Evolutionary conservation across 495 filamentous ascomycete species (phyloP), one percentile per base, ranked within the genome.

Genomic region (Podospora bellae-mahoneyi): DNA sequence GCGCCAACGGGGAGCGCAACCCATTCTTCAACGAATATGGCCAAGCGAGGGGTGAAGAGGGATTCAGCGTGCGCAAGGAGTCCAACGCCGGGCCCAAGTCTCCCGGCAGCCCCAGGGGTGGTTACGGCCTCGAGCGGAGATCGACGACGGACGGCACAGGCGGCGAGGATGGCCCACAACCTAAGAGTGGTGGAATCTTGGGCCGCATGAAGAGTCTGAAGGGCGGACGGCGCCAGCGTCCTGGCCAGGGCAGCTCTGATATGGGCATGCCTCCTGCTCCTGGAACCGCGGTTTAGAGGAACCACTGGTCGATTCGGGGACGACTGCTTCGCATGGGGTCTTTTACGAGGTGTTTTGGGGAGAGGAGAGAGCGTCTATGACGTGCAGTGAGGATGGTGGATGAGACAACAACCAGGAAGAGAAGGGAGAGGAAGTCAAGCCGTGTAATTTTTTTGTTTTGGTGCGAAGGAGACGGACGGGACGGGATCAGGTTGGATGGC

Each of bases 191-290:
- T 67, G 85, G 93, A 3, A 91, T 97, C 70, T 77, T 97, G 67
- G 93, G 87, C 69, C 86, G 94, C 54, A 93, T 97, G 78, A 95
- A 91, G 87, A 93, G 90, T 78, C 80, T 97, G 78, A 92, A 93
- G 81, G 89, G 89, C 56, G 77, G 80, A 65, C 77, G 78, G 53
- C 74, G 81, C 67, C 73, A 71, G 65, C 76, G 77, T 27, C 78
- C 78, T 23, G 77, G 72, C 19, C 75, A 71, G 18, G 71, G 75
- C 4, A 71, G 61, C 68, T 72, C 67, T 48, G 80, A 80, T 9
- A 59, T 64, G 18, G 70, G 68, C 26, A 58, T 26, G 55, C 59
- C 71, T 15, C 68, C 72, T 16, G 58, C 66, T 23, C 73, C 75
- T 28, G 75, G 75, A 39, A 77, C 75, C 16, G 75, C 75, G 63